These are phyloP conservation scores for Trichoderma gracile DNA, from an alignment of 2,329 filamentous ascomycete species.

Conservation along the genomic window DNA sequence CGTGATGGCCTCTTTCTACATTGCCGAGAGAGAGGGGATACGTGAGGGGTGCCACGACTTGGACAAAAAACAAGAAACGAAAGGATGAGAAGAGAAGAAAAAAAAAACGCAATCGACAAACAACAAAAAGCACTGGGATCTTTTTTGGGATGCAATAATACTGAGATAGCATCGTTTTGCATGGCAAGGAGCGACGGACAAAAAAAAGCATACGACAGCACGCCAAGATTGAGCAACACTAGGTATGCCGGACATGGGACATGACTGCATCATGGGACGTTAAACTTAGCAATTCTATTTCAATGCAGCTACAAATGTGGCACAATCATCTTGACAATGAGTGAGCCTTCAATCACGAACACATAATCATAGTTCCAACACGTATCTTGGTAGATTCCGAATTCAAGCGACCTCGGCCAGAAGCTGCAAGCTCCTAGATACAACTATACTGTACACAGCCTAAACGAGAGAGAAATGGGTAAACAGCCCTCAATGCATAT, in stretches of 20 bases:
- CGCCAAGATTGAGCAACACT: background rate
- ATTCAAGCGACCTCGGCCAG: constrained; percentile 11
- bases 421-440: constrained; percentile 6
- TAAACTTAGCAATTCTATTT: background rate
- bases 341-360: background rate
- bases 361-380: no score
- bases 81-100: background rate
- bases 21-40: no score
- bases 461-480: background rate
- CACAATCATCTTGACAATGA: background rate
- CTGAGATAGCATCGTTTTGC: background rate
- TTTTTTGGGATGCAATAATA: background rate
- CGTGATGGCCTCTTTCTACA: background rate
- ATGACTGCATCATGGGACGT: background rate
- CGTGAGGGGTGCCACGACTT: no score
- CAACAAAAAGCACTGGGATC: background rate
- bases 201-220: background rate
- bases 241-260: background rate
- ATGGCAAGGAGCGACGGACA: background rate
- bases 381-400: constrained; percentile 16
- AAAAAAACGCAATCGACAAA: no score
- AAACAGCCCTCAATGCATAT: background rate
- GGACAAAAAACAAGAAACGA: background rate
- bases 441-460: constrained; percentile 7
- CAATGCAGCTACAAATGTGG: no score